These are phyloP conservation scores for Ogataea dorogensis DNA, from an alignment of 805 yeast genomes.

Conservation along the genomic window DNA sequence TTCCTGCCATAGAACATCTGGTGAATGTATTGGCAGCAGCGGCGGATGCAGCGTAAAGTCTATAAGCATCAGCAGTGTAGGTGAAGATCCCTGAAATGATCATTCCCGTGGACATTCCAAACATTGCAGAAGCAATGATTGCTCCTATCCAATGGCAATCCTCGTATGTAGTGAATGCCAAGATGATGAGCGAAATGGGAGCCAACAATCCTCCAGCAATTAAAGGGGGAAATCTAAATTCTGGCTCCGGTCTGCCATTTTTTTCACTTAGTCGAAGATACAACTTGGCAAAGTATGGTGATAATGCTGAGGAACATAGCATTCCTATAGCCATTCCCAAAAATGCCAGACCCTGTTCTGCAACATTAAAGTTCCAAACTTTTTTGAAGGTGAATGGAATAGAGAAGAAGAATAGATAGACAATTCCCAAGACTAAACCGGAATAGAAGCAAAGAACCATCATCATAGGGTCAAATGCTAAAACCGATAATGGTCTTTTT, in stretches of 20 bases:
- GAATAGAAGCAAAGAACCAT: constrained; percentile 52
- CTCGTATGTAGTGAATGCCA: constrained; percentile 57
- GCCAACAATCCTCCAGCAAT: constrained; percentile 52
- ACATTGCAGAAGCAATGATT: constrained; percentile 40
- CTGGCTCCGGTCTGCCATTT: constrained; percentile 51
- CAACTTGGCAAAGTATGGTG: constrained; percentile 34
- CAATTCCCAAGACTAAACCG: constrained; percentile 55
- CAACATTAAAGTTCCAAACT: constrained; percentile 50
- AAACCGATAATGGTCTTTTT: constrained; percentile 50
- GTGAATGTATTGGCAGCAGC: constrained; percentile 52
- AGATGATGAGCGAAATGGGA: constrained; percentile 54
- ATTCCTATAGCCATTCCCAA: constrained; percentile 56
- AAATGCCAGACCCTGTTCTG: constrained; percentile 64
- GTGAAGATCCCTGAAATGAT: constrained; percentile 41
- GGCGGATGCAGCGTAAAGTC: constrained; percentile 51
- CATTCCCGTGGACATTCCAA: constrained; percentile 44
- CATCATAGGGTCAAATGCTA: constrained; percentile 55
- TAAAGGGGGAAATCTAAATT: constrained; percentile 57
- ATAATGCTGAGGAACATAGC: constrained; percentile 40
- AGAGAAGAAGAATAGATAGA: constrained; percentile 65
- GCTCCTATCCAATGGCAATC: constrained; percentile 55
- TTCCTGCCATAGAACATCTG: constrained; percentile 53
- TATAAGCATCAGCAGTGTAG: constrained; percentile 43
- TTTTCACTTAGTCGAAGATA: constrained; percentile 33
- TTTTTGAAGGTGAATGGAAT: constrained; percentile 58